Evolutionary conservation across 2,329 filamentous ascomycete species (phyloP).

Genomic region (Teratosphaeria destructans): DNA sequence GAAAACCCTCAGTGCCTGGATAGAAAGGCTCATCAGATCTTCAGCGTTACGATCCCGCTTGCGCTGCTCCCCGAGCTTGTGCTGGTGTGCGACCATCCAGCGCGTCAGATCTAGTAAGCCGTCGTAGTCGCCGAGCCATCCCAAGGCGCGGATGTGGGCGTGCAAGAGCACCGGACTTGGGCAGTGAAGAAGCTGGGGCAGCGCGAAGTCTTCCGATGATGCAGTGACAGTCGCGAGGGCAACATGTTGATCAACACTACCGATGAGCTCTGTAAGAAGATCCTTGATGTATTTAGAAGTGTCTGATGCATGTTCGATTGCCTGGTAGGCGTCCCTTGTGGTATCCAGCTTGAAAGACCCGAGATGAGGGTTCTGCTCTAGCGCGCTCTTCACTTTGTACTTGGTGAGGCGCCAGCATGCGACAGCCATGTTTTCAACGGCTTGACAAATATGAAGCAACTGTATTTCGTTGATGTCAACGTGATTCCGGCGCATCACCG

Average conservation of each 20-base stretch:
- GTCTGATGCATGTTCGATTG: not conserved
- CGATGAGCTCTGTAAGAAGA: not conserved
- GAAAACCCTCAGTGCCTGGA: slow-evolving; percentile 33
- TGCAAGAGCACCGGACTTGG: slow-evolving; percentile 43
- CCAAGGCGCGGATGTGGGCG: slow-evolving; percentile 54
- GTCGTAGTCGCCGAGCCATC: slow-evolving; percentile 47
- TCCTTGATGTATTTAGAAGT: not conserved
- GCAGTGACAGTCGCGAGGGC: not conserved
- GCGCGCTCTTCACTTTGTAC: not conserved
- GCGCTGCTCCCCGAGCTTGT: slow-evolving; percentile 17
- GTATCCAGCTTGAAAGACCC: not conserved
- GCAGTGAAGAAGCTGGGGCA: slow-evolving; percentile 27
- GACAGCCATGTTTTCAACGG: slow-evolving; percentile 22
- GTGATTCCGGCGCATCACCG: slow-evolving; percentile 5
- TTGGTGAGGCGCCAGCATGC: slow-evolving; percentile 11
- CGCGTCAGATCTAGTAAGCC: slow-evolving; percentile 47
- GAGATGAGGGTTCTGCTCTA: not conserved
- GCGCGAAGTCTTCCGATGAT: not conserved
- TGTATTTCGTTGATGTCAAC: slow-evolving; percentile 26
- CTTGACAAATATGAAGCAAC: slow-evolving; percentile 23
- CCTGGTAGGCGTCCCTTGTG: not conserved
- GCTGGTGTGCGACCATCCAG: slow-evolving; percentile 49
- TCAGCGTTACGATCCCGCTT: slow-evolving; percentile 21
- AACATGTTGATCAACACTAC: not conserved
- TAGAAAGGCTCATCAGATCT: slow-evolving; percentile 24